Percentiles rank a stretch among this genome's conserved stretches.
Conservation (phyloP, 2,329 filamentous ascomycete genomes). For the Xylaria sp. region DNA sequence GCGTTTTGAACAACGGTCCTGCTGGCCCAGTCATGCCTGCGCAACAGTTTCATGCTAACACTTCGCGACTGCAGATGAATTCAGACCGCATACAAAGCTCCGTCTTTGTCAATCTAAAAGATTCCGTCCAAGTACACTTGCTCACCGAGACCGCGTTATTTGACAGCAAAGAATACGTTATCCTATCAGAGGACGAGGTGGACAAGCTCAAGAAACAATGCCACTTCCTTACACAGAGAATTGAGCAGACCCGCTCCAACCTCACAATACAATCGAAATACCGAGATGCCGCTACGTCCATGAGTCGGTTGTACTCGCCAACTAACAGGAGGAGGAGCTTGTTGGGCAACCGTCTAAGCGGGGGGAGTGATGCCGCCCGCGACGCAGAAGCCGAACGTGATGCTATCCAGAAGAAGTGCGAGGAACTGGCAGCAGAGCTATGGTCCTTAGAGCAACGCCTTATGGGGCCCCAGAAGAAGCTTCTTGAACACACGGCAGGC, state of each 20-base stretch:
- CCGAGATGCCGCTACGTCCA: constrained; percentile 88
- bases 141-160: constrained; percentile 92
- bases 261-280: constrained; percentile 92
- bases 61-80: constrained; percentile 57
- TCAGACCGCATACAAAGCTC: constrained; percentile 65
- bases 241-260: constrained; percentile 84
- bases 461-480: constrained; percentile 77
- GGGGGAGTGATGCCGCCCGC: constrained; percentile 61
- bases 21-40: neutral
- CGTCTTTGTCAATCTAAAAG: constrained; percentile 69
- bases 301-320: constrained; percentile 82
- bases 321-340: constrained; percentile 60
- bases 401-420: constrained; percentile 81
- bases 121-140: constrained; percentile 86
- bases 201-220: constrained; percentile 91
- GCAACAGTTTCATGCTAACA: constrained; percentile 34
- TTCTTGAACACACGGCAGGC: constrained; percentile 91
- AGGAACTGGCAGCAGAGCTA: constrained; percentile 83
- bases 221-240: constrained; percentile 75
- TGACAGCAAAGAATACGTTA: constrained; percentile 86
- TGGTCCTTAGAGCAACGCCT: constrained; percentile 81
- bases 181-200: constrained; percentile 90
- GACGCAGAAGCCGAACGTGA: constrained; percentile 79
- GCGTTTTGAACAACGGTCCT: constrained; percentile 45
- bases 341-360: constrained; percentile 61